Evolutionary conservation across 805 yeast species (phyloP).

Genomic region (Metschnikowia gruessii): DNA sequence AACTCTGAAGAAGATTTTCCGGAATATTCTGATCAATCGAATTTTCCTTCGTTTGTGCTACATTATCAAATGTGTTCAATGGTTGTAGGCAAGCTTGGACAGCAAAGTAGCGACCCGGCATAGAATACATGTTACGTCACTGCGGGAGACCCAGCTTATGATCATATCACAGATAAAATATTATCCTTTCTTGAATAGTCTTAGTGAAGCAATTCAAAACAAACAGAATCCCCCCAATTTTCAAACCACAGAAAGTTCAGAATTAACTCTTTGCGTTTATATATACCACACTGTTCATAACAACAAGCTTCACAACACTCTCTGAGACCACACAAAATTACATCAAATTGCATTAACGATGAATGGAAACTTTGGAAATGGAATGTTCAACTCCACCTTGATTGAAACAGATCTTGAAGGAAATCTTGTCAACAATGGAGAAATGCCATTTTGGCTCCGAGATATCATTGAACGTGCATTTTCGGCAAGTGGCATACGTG

Average conservation of each 20-base stretch:
- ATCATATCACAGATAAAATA: neutral
- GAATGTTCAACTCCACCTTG: conserved; percentile 13
- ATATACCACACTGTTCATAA: too few relatives aligned
- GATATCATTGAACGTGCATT: conserved; percentile 33
- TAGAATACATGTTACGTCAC: neutral
- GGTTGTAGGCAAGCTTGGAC: neutral
- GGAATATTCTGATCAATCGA: too few relatives aligned
- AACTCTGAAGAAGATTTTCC: too few relatives aligned
- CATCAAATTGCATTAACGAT: neutral
- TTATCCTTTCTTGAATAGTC: neutral
- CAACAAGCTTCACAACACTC: too few relatives aligned
- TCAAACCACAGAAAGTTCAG: neutral
- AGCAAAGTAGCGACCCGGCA: neutral
- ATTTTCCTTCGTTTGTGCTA: too few relatives aligned
- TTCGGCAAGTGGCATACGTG: conserved; percentile 28
- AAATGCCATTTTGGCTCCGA: conserved; percentile 21
- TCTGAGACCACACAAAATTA: neutral
- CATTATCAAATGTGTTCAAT: too few relatives aligned
- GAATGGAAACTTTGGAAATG: conserved; percentile 13
- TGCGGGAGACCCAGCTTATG: neutral
- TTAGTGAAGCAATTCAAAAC: too few relatives aligned
- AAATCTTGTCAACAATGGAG: conserved; percentile 14
- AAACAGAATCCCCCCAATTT: too few relatives aligned
- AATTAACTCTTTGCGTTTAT: neutral
- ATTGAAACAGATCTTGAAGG: conserved; percentile 19